Evolutionary conservation across 2,329 filamentous ascomycete species (phyloP).

Genomic region (Cryphonectria carpinicola): DNA sequence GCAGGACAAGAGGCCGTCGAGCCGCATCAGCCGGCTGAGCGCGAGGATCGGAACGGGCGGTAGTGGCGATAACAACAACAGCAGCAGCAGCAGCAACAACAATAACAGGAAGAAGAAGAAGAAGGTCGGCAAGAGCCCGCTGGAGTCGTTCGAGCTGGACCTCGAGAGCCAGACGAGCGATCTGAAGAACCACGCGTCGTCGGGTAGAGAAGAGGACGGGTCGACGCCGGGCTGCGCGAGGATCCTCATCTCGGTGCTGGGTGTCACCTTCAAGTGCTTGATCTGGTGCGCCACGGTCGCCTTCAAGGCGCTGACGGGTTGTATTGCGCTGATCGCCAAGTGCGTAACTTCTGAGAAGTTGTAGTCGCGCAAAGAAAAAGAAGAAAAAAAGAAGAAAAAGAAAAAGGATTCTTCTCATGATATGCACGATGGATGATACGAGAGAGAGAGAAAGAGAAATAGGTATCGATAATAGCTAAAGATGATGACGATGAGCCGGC

Average conservation of each 20-base stretch:
- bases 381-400: slow-evolving; percentile 1
- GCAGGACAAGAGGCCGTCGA: slow-evolving; percentile 35
- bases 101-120: slow-evolving; percentile 21
- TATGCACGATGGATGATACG: slow-evolving; percentile 18
- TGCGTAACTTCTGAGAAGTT: slow-evolving; percentile 52
- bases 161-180: slow-evolving; percentile 64
- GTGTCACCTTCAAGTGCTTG: slow-evolving; percentile 59
- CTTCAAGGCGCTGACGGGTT: slow-evolving; percentile 56
- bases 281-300: slow-evolving; percentile 61
- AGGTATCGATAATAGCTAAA: slow-evolving; percentile 20
- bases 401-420: slow-evolving; percentile 9
- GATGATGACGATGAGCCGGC: slow-evolving; percentile 4
- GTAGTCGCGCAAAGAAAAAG: slow-evolving; percentile 28
- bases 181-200: slow-evolving; percentile 43
- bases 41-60: slow-evolving; percentile 30
- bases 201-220: slow-evolving; percentile 49
- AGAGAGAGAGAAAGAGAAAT: slow-evolving; percentile 7
- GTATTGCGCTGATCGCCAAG: slow-evolving; percentile 56
- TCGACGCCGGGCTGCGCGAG: slow-evolving; percentile 55
- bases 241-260: slow-evolving; percentile 54
- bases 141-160: slow-evolving; percentile 65
- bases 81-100: too few species aligned
- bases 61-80: too few species aligned
- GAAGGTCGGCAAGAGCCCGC: slow-evolving; percentile 39
- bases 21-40: slow-evolving; percentile 38